Percentiles rank a stretch among this genome's conserved stretches.
phyloP scores from a whole-genome alignment of 1,284 basidiomycete genomes.

The Paramarasmius palmivorus region DNA sequence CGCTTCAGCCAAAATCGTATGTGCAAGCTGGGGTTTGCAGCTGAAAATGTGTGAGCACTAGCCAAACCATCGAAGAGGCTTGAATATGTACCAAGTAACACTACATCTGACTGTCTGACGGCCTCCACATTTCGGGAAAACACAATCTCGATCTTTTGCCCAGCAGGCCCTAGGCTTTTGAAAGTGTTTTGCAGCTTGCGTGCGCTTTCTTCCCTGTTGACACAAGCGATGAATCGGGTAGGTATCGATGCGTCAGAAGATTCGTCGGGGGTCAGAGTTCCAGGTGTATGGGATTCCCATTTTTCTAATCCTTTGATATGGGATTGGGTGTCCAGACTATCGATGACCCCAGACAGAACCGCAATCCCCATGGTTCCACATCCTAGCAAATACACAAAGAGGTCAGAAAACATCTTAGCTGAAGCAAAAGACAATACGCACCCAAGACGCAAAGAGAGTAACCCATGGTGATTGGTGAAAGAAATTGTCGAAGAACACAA shows the following conservation, averaged over 20 bases:
- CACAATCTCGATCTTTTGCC: constrained; percentile 69
- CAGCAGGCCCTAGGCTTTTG: constrained; percentile 52
- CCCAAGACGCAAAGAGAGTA: constrained; percentile 66
- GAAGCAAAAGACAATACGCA: constrained; percentile 20
- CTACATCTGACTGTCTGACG: constrained; percentile 77
- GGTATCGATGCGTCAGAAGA: constrained; percentile 72
- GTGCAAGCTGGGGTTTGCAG: constrained; percentile 93
- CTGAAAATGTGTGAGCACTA: constrained; percentile 38
- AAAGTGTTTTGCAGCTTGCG: constrained; percentile 72
- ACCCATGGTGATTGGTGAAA: constrained; percentile 41
- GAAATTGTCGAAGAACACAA: constrained; percentile 4
- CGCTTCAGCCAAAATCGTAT: constrained; percentile 69
- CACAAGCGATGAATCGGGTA: constrained; percentile 86
- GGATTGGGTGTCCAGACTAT: constrained; percentile 61
- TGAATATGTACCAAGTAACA: constrained; percentile 78
- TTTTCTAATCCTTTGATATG: constrained; percentile 37
- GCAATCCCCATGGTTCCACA: constrained; percentile 99
- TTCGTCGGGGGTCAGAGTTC: constrained; percentile 75
- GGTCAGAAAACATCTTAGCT: background rate
- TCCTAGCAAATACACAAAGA: constrained; percentile 55
- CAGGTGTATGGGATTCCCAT: constrained; percentile 85
- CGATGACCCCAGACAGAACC: constrained; percentile 88
- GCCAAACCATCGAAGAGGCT: background rate
- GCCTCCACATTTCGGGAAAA: constrained; percentile 74
- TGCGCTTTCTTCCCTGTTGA: constrained; percentile 78